phyloP scores from a whole-genome alignment of 2,329 filamentous ascomycete genomes.

The Lecanicillium sp. region DNA sequence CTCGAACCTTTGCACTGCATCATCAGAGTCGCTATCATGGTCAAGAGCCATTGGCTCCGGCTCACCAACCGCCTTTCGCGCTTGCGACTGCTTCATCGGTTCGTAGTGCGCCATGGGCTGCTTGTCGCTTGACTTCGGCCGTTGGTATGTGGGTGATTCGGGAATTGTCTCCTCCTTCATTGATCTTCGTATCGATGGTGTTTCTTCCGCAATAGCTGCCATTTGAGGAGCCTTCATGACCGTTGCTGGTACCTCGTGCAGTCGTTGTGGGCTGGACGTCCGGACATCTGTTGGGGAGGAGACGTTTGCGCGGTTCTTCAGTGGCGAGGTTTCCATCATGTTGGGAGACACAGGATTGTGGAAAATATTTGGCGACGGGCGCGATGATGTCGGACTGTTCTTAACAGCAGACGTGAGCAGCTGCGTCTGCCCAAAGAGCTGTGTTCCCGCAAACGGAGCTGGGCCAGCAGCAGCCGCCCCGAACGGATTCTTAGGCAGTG shows the following conservation, averaged over 20 bases:
- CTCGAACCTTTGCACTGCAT: conserved; percentile 34
- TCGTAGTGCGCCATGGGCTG: conserved; percentile 36
- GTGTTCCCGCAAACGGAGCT: conserved; percentile 32
- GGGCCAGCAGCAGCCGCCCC: conserved; percentile 23
- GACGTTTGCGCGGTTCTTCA: conserved; percentile 40
- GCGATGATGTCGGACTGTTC: conserved; percentile 49
- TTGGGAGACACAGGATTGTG: conserved; percentile 39
- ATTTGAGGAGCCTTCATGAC: conserved; percentile 14
- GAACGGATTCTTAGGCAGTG: conserved; percentile 41
- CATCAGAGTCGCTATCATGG: conserved; percentile 27
- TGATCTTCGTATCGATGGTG: conserved; percentile 16
- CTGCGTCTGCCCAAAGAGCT: conserved; percentile 50
- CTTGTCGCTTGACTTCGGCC: conserved; percentile 15
- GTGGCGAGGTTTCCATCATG: conserved; percentile 35
- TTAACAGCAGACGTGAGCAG: conserved; percentile 42
- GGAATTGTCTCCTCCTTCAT: conserved; percentile 24
- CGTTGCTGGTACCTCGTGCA: conserved; percentile 23
- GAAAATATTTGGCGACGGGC: conserved; percentile 45
- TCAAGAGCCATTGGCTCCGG: conserved; percentile 15
- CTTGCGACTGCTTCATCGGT: conserved; percentile 38
- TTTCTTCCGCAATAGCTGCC: conserved; percentile 15
- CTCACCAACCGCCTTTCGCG: conserved; percentile 24
- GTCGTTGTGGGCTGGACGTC: conserved; percentile 32
- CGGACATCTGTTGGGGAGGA: conserved; percentile 34
- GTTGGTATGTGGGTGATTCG: conserved; percentile 25